Conservation (phyloP, 768 basidiomycete genomes). For the Suillus variegatus region DNA sequence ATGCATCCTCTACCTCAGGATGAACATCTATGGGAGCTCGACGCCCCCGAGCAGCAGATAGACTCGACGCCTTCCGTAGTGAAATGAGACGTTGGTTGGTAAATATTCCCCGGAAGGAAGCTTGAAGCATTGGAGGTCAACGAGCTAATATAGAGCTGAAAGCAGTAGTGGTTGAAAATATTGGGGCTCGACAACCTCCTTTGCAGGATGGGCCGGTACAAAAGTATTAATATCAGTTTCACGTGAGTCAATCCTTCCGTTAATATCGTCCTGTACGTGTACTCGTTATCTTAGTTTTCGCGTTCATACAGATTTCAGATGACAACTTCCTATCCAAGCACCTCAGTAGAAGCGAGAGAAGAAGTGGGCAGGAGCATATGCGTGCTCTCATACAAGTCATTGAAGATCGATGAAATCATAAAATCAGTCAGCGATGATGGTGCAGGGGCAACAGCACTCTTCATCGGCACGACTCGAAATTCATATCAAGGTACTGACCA, state of each 20-base stretch:
- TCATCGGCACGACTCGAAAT: slow-evolving; percentile 86
- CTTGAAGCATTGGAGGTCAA: background rate
- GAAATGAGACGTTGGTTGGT: background rate
- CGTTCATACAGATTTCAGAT: slow-evolving; percentile 14
- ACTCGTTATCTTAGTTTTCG: slow-evolving; percentile 1
- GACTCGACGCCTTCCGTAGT: slow-evolving; percentile 1
- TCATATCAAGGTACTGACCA: slow-evolving; percentile 68
- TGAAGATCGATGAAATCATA: slow-evolving; percentile 62
- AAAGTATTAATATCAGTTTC: background rate
- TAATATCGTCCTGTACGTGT: background rate
- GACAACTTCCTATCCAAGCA: slow-evolving; percentile 22
- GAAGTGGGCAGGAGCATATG: slow-evolving; percentile 34
- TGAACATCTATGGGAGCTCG: slow-evolving; percentile 60
- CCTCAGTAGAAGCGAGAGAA: slow-evolving; percentile 27
- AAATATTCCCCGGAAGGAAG: background rate
- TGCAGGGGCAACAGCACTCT: slow-evolving; percentile 74
- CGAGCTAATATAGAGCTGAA: background rate
- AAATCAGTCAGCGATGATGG: slow-evolving; percentile 59
- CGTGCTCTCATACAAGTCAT: slow-evolving; percentile 56
- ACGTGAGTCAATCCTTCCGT: background rate
- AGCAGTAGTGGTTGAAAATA: background rate
- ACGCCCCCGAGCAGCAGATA: slow-evolving; percentile 1
- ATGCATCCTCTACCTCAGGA: slow-evolving; percentile 83
- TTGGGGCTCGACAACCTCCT: background rate
- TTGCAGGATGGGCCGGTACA: background rate